Evolutionary conservation across 371 early-diverging fungal species (phyloP), one percentile per base, ranked within the genome.

Genomic region (Mucor racemosus): DNA sequence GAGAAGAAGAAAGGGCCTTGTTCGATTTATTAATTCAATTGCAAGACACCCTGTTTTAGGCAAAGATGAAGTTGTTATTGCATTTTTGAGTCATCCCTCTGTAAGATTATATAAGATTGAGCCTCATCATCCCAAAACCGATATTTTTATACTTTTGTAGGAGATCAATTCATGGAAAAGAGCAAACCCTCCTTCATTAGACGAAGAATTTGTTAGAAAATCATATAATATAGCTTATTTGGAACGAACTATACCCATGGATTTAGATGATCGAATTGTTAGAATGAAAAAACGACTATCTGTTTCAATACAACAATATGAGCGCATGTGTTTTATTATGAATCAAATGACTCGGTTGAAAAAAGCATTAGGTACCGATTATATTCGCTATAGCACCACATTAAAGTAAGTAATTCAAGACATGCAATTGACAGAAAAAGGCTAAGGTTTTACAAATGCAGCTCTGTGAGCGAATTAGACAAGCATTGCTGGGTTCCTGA

Each of bases 11-110:
- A 87, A 87, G 31, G 92, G 92, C 2, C 68, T 94, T 21, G 70
- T 82, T 0, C 81, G 95, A 21, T 94, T 92, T 64, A 86, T 90
- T 56, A 91, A 92, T 75, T 86, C 89, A 5, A 65, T 93, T n/a
- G 87, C 82, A 35, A 84, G 91, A 44, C 95, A 94, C 71, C 95
- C 95, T 4, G 78, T 86, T 0, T 67, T 94, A 26, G 79, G 84
- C n/a, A 80, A 82, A 62, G 93, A 94, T 62, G 84, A 84, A 6
- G 68, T 87, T 0, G 88, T 91, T 1, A 62, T 76, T 26, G 84
- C 83, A 0, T 92, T 92, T 71, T 72, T 92, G 53, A 88, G 87
- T 1, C 89, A 89, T 60, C 86, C 90, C 33, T 83, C 85, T 61
- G 61, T 90, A 84, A 69, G 65, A 67, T 21, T 65, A 70, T 26